A percentile compares a stretch with the other conserved stretches of the same genome.
Evolutionary conservation across 169 alveolate species (phyloP).

Genomic region (Theileria annulata): DNA sequence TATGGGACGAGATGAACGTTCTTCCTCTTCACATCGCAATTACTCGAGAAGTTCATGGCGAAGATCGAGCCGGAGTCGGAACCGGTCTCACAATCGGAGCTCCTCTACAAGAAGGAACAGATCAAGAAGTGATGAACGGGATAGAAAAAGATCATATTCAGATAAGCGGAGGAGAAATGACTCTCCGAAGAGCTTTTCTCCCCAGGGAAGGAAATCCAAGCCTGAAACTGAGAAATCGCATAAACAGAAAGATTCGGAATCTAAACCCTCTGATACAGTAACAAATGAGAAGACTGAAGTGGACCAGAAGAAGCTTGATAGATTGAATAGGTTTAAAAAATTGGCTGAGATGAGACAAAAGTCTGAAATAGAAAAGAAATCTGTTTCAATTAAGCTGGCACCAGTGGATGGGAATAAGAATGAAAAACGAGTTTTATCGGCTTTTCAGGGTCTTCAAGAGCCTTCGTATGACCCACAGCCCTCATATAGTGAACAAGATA

Average conservation of each 20-base stretch:
- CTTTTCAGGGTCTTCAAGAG: conserved; percentile 42
- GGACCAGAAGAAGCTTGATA: conserved; percentile 51
- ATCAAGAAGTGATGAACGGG: conserved; percentile 30
- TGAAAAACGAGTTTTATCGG: conserved; percentile 26
- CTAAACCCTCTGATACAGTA: not conserved
- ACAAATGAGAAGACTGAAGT: conserved; percentile 2
- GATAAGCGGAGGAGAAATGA: conserved; percentile 12
- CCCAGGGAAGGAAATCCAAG: not conserved
- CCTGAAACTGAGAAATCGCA: not conserved
- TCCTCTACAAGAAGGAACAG: conserved; percentile 30
- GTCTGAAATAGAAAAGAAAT: conserved; percentile 16
- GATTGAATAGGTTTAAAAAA: conserved; percentile 62
- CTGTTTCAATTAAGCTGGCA: conserved; percentile 31
- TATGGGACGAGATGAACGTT: conserved; percentile 38
- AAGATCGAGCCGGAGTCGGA: conserved; percentile 44
- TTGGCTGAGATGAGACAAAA: conserved; percentile 49
- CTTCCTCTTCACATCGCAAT: conserved; percentile 41
- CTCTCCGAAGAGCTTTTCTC: conserved; percentile 12
- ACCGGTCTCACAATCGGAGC: not conserved
- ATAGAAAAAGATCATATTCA: conserved; percentile 12
- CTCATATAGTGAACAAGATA: not conserved
- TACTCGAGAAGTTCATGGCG: conserved; percentile 36
- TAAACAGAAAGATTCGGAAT: not conserved
- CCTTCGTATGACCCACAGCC: conserved; percentile 14
- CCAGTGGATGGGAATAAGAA: not conserved